Percentiles rank a stretch among this genome's conserved stretches.
Evolutionary conservation across 306 rosid genomes (phyloP).

Genomic region (Carpinus viminea): DNA sequence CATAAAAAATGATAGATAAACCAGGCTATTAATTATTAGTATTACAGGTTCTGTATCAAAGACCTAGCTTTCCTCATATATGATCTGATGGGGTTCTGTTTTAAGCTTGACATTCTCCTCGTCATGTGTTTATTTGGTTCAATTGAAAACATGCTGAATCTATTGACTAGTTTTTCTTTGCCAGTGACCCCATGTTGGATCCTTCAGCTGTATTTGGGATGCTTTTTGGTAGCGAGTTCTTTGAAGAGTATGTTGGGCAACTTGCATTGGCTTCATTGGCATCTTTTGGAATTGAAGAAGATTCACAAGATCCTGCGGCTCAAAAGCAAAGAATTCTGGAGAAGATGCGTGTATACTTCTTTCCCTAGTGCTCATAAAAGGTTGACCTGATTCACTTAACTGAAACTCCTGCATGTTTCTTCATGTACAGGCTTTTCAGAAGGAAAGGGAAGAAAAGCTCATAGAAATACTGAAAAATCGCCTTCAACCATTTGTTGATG

Average conservation of each 20-base stretch:
- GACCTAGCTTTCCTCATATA: neutral
- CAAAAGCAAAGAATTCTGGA: conserved; percentile 61
- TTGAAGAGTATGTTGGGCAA: conserved; percentile 88
- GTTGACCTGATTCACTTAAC: conserved; percentile 5
- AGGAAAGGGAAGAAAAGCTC: conserved; percentile 81
- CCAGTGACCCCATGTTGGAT: conserved; percentile 86
- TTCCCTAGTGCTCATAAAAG: conserved; percentile 7
- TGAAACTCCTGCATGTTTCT: conserved; percentile 25
- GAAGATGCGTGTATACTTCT: conserved; percentile 59
- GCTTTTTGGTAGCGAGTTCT: conserved; percentile 90
- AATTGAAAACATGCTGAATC: conserved; percentile 1
- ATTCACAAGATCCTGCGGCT: conserved; percentile 49
- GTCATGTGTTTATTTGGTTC: neutral
- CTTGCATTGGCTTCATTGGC: conserved; percentile 77
- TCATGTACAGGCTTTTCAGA: conserved; percentile 60
- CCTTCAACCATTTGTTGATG: conserved; percentile 74
- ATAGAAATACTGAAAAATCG: conserved; percentile 52
- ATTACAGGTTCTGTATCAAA: neutral
- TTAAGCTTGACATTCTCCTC: conserved; percentile 1
- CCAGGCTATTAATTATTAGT: neutral
- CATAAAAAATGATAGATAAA: neutral
- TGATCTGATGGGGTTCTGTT: neutral
- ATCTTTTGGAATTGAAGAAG: conserved; percentile 66
- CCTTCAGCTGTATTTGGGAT: conserved; percentile 93
- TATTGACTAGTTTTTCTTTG: conserved; percentile 14